Evolutionary conservation across 2,329 filamentous ascomycete genomes (phyloP).

Genomic region (Sarocladiaceae sp.): DNA sequence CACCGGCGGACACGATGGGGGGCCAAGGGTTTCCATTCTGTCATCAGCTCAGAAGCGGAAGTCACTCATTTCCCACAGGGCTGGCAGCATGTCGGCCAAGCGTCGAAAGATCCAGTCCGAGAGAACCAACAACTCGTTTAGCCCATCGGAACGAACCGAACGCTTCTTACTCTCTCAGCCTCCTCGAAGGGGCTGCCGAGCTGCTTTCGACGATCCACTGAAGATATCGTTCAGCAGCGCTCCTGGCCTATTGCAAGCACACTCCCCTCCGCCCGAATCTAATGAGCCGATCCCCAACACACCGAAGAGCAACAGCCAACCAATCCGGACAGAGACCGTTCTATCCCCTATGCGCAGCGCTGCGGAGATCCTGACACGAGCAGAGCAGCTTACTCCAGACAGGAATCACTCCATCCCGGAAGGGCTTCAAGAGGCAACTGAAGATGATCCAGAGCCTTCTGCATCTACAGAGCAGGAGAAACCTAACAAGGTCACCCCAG

Average conservation of each 20-base stretch:
- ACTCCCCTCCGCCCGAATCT: too few species aligned
- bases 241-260: neutral
- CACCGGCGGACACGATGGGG: neutral
- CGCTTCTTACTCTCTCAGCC: neutral
- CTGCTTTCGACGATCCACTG: neutral
- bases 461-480: too few species aligned
- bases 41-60: slow-evolving; percentile 1
- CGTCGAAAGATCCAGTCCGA: neutral
- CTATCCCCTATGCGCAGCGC: too few species aligned
- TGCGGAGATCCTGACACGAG: too few species aligned
- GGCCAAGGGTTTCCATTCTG: neutral
- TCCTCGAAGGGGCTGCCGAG: neutral
- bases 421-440: too few species aligned
- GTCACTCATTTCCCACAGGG: neutral
- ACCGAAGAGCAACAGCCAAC: too few species aligned
- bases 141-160: neutral
- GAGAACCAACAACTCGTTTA: neutral
- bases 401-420: too few species aligned
- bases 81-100: neutral
- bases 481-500: too few species aligned
- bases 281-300: too few species aligned
- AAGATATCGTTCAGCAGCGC: neutral
- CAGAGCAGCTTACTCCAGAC: too few species aligned
- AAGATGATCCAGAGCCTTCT: too few species aligned
- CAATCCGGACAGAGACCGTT: too few species aligned